phyloP scores from a whole-genome alignment of 2,329 filamentous ascomycete species.

The Cladosporium halotolerans region DNA sequence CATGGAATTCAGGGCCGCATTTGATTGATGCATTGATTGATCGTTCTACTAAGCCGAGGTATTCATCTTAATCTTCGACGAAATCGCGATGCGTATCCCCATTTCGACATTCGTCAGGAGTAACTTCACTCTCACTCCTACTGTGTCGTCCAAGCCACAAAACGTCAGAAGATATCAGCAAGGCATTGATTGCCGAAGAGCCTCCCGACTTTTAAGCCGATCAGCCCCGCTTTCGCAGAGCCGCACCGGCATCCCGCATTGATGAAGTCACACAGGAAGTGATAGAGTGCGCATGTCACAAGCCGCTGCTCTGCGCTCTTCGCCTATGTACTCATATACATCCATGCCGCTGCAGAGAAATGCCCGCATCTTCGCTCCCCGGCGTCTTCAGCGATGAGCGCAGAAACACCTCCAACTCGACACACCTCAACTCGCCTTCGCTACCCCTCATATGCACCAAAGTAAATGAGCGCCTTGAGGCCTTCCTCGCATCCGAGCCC shows the following conservation, averaged over 20 bases:
- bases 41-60: no score
- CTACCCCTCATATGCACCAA: conserved; percentile 35
- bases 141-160: no score
- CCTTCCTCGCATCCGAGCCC: conserved; percentile 58
- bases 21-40: no score
- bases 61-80: no score
- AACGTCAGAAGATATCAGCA: no score
- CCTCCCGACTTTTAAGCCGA: no score
- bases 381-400: conserved; percentile 8
- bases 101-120: no score
- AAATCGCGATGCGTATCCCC: no score
- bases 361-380: conserved; percentile 5
- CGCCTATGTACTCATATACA: neutral
- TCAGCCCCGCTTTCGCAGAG: neutral
- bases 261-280: neutral
- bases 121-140: no score
- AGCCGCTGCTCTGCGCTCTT: neutral
- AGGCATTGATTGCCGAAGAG: no score
- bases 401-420: conserved; percentile 3
- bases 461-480: conserved; percentile 55
- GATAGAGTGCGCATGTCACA: neutral
- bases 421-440: conserved; percentile 2
- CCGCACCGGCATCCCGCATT: neutral
- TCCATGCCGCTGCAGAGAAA: conserved; percentile 8
- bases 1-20: no score